These are phyloP conservation scores for Penicillium malachiteum DNA, from an alignment of 495 filamentous ascomycete species.

Conservation along the genomic window DNA sequence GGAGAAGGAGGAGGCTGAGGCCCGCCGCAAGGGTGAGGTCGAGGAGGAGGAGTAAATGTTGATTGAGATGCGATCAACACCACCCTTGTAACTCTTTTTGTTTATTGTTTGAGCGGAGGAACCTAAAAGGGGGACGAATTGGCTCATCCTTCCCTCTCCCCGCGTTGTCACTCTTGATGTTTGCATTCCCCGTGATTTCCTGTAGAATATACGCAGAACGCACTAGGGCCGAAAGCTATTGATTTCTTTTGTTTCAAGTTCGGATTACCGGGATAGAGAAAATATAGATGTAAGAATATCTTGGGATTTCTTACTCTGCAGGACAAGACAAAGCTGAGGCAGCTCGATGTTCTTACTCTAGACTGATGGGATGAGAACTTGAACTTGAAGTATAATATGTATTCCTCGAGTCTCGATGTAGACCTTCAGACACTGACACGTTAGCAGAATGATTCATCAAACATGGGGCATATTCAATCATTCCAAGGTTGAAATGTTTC, in stretches of 20 bases:
- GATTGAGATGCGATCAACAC: neutral
- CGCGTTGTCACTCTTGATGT: constrained; percentile 22
- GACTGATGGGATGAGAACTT: too few relatives aligned
- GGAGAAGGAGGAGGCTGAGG: constrained; percentile 62
- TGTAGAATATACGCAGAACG: constrained; percentile 37
- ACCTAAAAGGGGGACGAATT: neutral
- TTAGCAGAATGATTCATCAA: too few relatives aligned
- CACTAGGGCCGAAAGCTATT: constrained; percentile 27
- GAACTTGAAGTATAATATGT: too few relatives aligned
- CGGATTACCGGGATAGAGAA: neutral
- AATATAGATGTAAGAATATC: neutral
- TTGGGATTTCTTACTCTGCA: too few relatives aligned
- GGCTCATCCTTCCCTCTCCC: constrained; percentile 1
- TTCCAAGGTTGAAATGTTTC: too few relatives aligned
- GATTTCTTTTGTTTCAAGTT: constrained; percentile 24
- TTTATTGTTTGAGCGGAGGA: constrained; percentile 7
- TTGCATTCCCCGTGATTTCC: constrained; percentile 37
- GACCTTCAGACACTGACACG: too few relatives aligned
- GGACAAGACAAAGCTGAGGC: too few relatives aligned
- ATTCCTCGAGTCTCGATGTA: too few relatives aligned
- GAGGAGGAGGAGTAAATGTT: constrained; percentile 48
- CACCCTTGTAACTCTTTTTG: neutral
- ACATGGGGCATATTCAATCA: too few relatives aligned
- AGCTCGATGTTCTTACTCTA: too few relatives aligned
- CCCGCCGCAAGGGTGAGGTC: constrained; percentile 45